Percentiles rank a stretch among this genome's conserved stretches.
phyloP scores from a whole-genome alignment of 2,329 filamentous ascomycete genomes.

The Elsinoe arachidis region DNA sequence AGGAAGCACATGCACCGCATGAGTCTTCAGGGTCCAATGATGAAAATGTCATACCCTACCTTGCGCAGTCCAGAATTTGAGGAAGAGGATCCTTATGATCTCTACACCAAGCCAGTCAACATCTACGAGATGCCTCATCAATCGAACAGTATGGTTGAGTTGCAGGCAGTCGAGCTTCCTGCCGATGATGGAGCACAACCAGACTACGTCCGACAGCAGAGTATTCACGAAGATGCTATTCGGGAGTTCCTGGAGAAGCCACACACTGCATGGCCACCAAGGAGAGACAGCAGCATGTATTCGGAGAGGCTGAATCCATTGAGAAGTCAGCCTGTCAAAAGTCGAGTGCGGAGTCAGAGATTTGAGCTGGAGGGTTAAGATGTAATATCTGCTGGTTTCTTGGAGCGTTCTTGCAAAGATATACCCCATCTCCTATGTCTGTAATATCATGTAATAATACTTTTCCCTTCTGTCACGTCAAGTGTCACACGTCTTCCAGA shows the following conservation, averaged over 20 bases:
- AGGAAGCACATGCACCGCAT: slow-evolving; percentile 7
- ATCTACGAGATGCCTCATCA: neutral
- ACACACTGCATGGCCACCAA: neutral
- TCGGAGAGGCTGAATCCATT: slow-evolving; percentile 1
- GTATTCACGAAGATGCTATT: slow-evolving; percentile 8
- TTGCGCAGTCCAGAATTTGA: neutral
- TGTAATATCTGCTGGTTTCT: neutral
- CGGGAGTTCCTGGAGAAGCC: slow-evolving; percentile 10
- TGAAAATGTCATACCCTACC: neutral
- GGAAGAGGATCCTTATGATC: neutral
- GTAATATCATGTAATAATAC: neutral
- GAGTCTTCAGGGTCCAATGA: slow-evolving; percentile 2
- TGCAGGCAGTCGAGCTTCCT: slow-evolving; percentile 1
- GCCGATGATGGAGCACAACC: neutral
- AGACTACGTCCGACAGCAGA: slow-evolving; percentile 6
- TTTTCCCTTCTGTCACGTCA: neutral
- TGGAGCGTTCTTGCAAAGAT: slow-evolving; percentile 3
- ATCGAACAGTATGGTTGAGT: neutral
- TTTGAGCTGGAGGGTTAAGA: slow-evolving; percentile 1
- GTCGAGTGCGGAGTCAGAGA: neutral
- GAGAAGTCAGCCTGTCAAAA: neutral
- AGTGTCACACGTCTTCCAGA: neutral
- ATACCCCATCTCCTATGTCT: slow-evolving; percentile 6
- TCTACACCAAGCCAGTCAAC: neutral
- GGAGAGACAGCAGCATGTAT: slow-evolving; percentile 7